Evolutionary conservation across 305 asterid species (phyloP), one percentile per base, ranked within the genome.

Genomic region (Ajuga reptans): DNA sequence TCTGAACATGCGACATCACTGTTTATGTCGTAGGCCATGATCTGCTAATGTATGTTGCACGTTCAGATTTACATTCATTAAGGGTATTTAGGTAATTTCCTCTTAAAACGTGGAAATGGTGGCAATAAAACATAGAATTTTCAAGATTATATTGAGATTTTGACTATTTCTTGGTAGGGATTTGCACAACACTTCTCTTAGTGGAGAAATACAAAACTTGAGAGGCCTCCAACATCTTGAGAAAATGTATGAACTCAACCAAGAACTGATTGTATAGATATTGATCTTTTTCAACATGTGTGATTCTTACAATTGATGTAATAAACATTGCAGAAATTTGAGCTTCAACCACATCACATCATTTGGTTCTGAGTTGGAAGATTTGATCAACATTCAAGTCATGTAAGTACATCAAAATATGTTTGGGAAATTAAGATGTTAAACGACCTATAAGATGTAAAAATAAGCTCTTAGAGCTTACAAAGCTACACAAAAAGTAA

Each of bases 211-310:
- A 79, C 89, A 90, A 18, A 84, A 88, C 84, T 80, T 92, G 73
- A 97, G 98, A 60, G 86, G 95, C 73, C 86, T 92, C 70, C 96
- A 86, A 64, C 88, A 78, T 76, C 98, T 92, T 47, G 88, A 90
- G 71, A 86, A 84, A 77, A 84, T 92, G 98, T 92, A 89, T 16
- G 8, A 31, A 59, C 74, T 63, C 52, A n/a, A 29, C 57, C 75
- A 9, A 27, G 9, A 72, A 73, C 64, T 52, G 5, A 24, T 61
- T 71, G 11, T 70, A 54, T 49, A 54, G 54, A 51, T 49, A 37
- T 34, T 34, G 29, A 36, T 69, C 49, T 55, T 34, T 58, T 69
- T 56, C 12, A 36, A 64, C 3, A 50, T 14, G 3, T 11, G 5
- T 33, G 21, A 42, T 68, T 57, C 55, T 69, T 67, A 33, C 34